Percentiles rank a stretch among this genome's conserved stretches.
Conservation (phyloP, 75 land plant species). For the Cupressus sempervirens region DNA sequence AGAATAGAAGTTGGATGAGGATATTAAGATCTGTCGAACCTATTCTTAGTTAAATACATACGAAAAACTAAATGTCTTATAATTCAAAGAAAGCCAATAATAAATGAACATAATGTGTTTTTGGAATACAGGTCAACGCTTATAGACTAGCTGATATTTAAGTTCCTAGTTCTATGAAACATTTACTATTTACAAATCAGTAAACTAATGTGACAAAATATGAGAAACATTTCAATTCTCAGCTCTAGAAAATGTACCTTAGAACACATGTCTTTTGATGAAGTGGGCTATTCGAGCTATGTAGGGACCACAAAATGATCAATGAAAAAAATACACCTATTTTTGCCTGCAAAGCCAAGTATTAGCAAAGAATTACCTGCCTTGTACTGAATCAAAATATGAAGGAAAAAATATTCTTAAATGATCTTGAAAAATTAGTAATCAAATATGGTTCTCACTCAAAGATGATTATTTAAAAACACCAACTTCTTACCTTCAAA, state of each 20-base stretch:
- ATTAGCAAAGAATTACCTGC: neutral
- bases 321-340: slow-evolving; percentile 92
- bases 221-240: neutral
- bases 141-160: no score
- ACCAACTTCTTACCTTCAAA: slow-evolving; percentile 60
- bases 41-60: no score
- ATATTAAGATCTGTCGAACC: no score
- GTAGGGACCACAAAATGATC: slow-evolving; percentile 73
- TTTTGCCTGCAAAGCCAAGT: slow-evolving; percentile 58
- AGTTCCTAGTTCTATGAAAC: no score
- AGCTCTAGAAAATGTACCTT: slow-evolving; percentile 37
- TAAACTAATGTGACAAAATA: neutral
- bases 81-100: no score
- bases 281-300: slow-evolving; percentile 63
- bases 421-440: neutral
- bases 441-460: neutral
- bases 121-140: no score
- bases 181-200: no score
- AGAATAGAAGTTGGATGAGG: no score
- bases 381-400: neutral
- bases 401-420: neutral
- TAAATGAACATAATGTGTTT: no score
- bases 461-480: neutral
- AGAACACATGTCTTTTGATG: slow-evolving; percentile 67
- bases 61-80: no score